Conservation (phyloP, 176 grass and related monocot genomes). For the Metroxylon sagu region DNA sequence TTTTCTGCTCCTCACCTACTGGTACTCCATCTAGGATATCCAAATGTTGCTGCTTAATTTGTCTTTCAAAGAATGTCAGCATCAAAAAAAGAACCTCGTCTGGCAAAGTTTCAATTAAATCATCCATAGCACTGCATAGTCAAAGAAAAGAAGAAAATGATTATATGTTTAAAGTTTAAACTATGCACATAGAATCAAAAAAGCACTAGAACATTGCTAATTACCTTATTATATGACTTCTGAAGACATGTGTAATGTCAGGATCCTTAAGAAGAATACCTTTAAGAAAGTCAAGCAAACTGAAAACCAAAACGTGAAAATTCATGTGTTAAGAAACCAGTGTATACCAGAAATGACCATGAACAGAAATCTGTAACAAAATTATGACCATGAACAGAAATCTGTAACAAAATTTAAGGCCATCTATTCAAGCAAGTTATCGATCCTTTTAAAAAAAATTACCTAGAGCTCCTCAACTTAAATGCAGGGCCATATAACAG, state of each 20-base stretch:
- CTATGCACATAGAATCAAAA: conserved; percentile 7
- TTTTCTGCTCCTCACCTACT: conserved; percentile 37
- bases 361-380: background rate
- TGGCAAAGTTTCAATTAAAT: conserved; percentile 51
- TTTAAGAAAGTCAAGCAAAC: conserved; percentile 43
- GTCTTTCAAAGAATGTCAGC: conserved; percentile 48
- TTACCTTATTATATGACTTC: conserved; percentile 66
- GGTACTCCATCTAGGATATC: conserved; percentile 27
- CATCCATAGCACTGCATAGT: conserved; percentile 49
- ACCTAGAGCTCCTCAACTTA: conserved; percentile 53
- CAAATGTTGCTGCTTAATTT: conserved; percentile 27
- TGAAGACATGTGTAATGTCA: conserved; percentile 45
- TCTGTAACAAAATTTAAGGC: background rate
- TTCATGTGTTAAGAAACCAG: background rate
- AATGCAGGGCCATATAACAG: conserved; percentile 61
- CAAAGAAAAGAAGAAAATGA: background rate
- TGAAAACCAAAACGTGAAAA: conserved; percentile 16
- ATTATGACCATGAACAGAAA: background rate
- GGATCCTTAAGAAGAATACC: conserved; percentile 46
- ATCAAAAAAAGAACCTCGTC: conserved; percentile 67
- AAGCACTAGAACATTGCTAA: conserved; percentile 5
- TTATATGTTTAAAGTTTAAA: too few relatives aligned
- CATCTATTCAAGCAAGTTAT: background rate
- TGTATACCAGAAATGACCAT: too few relatives aligned
- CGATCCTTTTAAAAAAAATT: background rate